These are phyloP conservation scores for Oryza meyeriana DNA, from an alignment of 176 grass and related monocot genomes.

Conservation along the genomic window DNA sequence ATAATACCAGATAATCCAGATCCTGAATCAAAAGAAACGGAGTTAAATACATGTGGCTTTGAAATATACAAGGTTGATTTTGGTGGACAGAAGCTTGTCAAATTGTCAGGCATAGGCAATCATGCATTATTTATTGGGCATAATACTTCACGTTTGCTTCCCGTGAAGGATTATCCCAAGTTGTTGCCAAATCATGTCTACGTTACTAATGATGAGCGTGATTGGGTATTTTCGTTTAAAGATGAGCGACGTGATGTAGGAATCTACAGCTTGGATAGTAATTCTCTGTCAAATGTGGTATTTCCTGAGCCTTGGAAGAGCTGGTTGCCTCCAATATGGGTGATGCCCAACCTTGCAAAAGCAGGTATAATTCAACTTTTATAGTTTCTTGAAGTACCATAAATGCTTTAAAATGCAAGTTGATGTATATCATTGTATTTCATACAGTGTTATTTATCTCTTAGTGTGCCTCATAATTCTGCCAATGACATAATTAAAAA, in stretches of 20 bases:
- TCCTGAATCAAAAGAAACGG: neutral
- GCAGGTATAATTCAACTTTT: neutral
- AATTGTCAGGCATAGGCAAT: neutral
- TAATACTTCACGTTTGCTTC: neutral
- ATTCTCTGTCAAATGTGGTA: neutral
- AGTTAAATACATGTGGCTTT: too few relatives aligned
- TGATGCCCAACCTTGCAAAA: neutral
- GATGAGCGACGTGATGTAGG: neutral
- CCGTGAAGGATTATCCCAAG: neutral
- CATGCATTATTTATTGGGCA: neutral
- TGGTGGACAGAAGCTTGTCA: neutral
- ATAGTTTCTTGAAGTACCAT: too few relatives aligned
- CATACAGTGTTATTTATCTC: too few relatives aligned
- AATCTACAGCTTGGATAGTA: neutral
- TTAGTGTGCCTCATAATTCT: too few relatives aligned
- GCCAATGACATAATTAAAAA: too few relatives aligned
- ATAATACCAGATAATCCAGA: neutral
- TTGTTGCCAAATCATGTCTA: neutral
- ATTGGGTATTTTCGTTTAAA: neutral
- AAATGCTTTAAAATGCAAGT: too few relatives aligned
- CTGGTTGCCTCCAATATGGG: constrained; percentile 5
- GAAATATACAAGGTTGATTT: neutral
- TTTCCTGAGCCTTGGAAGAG: neutral
- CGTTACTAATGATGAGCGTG: neutral
- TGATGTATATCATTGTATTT: too few relatives aligned